A percentile compares a stretch with the other conserved stretches of the same genome.
Evolutionary conservation across 306 rosid genomes (phyloP).

Genomic region (Notholithocarpus densiflorus): DNA sequence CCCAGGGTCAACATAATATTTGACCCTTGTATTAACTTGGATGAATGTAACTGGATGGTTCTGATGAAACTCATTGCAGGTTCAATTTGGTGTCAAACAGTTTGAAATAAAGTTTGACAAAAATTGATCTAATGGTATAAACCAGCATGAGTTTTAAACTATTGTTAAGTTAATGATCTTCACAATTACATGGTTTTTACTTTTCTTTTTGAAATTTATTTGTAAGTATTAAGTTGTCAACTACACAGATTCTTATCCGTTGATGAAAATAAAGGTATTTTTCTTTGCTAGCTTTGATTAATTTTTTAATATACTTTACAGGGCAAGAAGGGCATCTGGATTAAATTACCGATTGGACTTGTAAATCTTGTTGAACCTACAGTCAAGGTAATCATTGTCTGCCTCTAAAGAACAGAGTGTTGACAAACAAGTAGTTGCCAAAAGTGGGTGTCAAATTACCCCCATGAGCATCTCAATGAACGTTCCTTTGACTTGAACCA

Average conservation of each 20-base stretch:
- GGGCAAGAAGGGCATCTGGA: slow-evolving; percentile 57
- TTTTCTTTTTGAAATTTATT: not conserved
- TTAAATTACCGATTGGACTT: slow-evolving; percentile 46
- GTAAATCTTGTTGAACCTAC: slow-evolving; percentile 48
- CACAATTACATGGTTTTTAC: not conserved
- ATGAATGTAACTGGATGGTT: too few relatives aligned
- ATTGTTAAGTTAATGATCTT: not conserved
- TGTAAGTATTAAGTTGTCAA: not conserved
- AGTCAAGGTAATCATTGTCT: slow-evolving; percentile 38
- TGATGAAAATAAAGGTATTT: not conserved
- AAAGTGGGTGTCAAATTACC: not conserved
- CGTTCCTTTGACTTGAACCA: not conserved
- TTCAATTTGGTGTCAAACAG: too few relatives aligned
- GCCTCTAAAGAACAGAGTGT: not conserved
- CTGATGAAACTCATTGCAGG: too few relatives aligned
- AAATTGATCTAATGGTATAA: not conserved
- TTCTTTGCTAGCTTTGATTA: not conserved
- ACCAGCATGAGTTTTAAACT: not conserved
- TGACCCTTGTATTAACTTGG: too few relatives aligned
- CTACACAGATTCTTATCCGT: not conserved
- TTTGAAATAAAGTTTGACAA: not conserved
- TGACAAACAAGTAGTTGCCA: not conserved
- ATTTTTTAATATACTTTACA: slow-evolving; percentile 16
- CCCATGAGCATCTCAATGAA: not conserved
- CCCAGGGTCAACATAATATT: too few relatives aligned